Evolutionary conservation across 2,329 filamentous ascomycete species (phyloP), one percentile per base, ranked within the genome.

Genomic region (Alternaria atra): DNA sequence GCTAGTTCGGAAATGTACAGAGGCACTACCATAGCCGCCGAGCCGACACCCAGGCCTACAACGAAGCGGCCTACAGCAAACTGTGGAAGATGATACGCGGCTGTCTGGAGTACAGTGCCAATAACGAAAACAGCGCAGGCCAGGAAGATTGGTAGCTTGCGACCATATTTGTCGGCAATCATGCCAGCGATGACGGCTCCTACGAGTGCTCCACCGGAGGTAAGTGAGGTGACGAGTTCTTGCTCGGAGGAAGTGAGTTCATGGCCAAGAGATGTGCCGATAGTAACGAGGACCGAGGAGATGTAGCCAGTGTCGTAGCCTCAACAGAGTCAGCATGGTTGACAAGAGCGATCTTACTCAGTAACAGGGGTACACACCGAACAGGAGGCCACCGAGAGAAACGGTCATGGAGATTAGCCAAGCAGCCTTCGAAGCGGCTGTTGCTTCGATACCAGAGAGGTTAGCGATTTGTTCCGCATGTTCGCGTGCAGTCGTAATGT

Each of bases 281-380:
- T 73, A 0, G 73, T 77, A 10, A 80, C 78, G 12, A 80, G 68
- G 2, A 80, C 76, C 3, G 75, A 75, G 12, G 73, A 77, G 50
- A 80, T 78, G 62, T 79, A 76, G 34, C 77, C 77, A 58, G 77
- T 79, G 51, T 80, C 77, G 58, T 79, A 79, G 30, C 76, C 67
- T 71, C 44, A 13, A 34, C 17, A 34, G 9, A 48, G 29, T 48
- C 44, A 48, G 44, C 29, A 48, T 32, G 44, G 20, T 34, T 20
- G n/a, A 30, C 17, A 23, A 12, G 17, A 30, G 15, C 12, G 30
- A 34, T 34, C 6, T 32, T 15, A 34, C 29, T 23, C 13, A 34
- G 12, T 1, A 34, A 34, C 34, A 48, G 29, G n/a, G n/a, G 13
- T 13, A 52, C 60, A 34, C 64, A 71, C 70, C 72, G 35, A 74